phyloP scores from a whole-genome alignment of 2,329 filamentous ascomycete genomes.

The Phialophora expanda region DNA sequence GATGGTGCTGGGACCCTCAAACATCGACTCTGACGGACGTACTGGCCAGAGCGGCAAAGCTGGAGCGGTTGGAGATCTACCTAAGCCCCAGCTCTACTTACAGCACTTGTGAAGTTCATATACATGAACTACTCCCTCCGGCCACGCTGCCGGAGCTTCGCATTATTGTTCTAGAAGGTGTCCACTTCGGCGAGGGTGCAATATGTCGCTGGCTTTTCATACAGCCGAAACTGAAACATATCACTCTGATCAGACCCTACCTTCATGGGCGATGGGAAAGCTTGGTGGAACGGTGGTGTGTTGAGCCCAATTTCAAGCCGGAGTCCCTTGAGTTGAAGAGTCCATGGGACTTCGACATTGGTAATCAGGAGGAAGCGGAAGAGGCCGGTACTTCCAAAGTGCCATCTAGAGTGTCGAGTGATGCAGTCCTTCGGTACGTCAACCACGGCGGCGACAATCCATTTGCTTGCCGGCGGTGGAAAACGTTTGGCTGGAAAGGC shows the following conservation, averaged over 20 bases:
- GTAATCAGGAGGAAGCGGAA: neutral
- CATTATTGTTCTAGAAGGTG: conserved; percentile 13
- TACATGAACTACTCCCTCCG: conserved; percentile 9
- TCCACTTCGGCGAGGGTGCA: conserved; percentile 2
- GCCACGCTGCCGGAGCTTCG: conserved; percentile 10
- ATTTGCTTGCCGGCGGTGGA: conserved; percentile 14
- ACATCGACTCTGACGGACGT: neutral
- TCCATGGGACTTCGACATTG: conserved; percentile 9
- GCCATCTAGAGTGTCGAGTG: conserved; percentile 16
- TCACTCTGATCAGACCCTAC: conserved; percentile 9
- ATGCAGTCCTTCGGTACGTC: conserved; percentile 18
- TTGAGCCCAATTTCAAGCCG: conserved; percentile 8
- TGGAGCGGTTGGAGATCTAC: conserved; percentile 20
- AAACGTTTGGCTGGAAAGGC: neutral
- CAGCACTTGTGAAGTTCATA: neutral
- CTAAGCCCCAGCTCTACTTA: neutral
- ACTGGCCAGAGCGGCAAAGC: conserved; percentile 8
- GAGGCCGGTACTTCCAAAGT: conserved; percentile 2
- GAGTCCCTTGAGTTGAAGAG: conserved; percentile 17
- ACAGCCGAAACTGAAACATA: conserved; percentile 22
- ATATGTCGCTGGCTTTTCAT: conserved; percentile 22
- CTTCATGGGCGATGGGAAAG: conserved; percentile 16
- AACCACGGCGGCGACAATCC: conserved; percentile 27
- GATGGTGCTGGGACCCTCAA: neutral
- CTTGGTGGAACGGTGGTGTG: conserved; percentile 11